Conservation (phyloP, 208 protist species). For the Trichomonas vaginalis region DNA sequence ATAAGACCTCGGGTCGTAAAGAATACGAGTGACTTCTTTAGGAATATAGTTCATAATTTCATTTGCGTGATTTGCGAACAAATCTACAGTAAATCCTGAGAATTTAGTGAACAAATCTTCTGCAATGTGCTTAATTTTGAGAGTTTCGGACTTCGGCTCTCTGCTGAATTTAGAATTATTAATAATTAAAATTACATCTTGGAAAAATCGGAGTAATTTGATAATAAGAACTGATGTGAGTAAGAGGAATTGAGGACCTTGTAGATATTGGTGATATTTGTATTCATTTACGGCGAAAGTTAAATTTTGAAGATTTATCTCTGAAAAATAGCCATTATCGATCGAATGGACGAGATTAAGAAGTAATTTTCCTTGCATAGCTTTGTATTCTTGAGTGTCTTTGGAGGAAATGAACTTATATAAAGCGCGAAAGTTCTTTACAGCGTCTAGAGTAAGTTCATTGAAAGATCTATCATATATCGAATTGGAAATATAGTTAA, state of each 20-base stretch:
- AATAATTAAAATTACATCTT: not conserved
- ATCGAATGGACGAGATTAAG: not conserved
- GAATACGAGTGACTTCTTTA: not conserved
- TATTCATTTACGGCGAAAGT: not conserved
- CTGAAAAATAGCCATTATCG: not conserved
- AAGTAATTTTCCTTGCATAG: not conserved
- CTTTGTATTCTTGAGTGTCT: not conserved
- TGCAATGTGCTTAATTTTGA: not conserved
- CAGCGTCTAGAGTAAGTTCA: not conserved
- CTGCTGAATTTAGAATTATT: not conserved
- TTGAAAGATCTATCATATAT: not conserved
- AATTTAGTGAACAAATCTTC: not conserved
- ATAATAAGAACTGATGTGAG: not conserved
- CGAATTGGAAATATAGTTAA: not conserved
- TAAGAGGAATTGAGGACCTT: not conserved
- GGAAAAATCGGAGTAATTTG: not conserved
- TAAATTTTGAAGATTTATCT: not conserved
- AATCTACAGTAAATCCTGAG: not conserved
- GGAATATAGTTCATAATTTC: not conserved
- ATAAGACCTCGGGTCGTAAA: not conserved
- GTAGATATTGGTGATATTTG: not conserved
- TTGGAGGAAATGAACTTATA: not conserved
- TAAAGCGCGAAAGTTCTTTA: not conserved
- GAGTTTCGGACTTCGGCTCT: not conserved
- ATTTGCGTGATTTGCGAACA: not conserved